phyloP scores from a whole-genome alignment of 2,329 filamentous ascomycete genomes.

The Diaporthe velutina region DNA sequence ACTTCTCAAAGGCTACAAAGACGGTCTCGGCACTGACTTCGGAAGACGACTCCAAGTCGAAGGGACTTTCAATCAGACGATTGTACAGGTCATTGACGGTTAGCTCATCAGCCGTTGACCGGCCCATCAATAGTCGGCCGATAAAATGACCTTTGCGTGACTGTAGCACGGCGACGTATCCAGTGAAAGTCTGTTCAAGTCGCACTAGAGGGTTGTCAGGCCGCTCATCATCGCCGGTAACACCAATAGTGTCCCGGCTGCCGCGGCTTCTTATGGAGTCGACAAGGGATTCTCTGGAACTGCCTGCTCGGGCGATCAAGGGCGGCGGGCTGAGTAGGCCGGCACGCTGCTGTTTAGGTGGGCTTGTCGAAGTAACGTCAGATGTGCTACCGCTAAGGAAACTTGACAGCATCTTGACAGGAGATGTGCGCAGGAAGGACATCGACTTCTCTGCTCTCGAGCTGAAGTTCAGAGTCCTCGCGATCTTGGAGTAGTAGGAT shows the following conservation, averaged over 20 bases:
- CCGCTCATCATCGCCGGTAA: conserved; percentile 62
- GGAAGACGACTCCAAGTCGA: conserved; percentile 79
- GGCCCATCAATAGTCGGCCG: conserved; percentile 79
- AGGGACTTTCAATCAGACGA: conserved; percentile 84
- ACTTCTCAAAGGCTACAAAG: conserved; percentile 94
- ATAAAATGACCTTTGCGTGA: conserved; percentile 89
- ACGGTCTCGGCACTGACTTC: conserved; percentile 86
- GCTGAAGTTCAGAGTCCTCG: conserved; percentile 76
- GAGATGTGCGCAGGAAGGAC: conserved; percentile 83
- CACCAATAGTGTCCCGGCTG: conserved; percentile 57
- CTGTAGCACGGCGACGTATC: conserved; percentile 85
- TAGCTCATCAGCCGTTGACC: conserved; percentile 79
- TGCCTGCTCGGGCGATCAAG: conserved; percentile 33
- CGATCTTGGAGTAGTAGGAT: conserved; percentile 81
- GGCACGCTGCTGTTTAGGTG: conserved; percentile 57
- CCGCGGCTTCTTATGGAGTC: conserved; percentile 66
- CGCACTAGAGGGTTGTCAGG: conserved; percentile 77
- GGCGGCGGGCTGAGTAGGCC: conserved; percentile 41
- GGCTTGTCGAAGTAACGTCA: conserved; percentile 53
- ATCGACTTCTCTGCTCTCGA: conserved; percentile 74
- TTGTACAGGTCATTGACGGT: conserved; percentile 93
- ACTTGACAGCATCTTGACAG: conserved; percentile 89
- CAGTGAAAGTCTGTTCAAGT: conserved; percentile 87
- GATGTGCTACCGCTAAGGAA: conserved; percentile 75
- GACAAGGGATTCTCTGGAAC: conserved; percentile 60